Base-by-base conservation (phyloP, 2,329 filamentous ascomycete species). In the Colletotrichum tanaceti region DNA sequence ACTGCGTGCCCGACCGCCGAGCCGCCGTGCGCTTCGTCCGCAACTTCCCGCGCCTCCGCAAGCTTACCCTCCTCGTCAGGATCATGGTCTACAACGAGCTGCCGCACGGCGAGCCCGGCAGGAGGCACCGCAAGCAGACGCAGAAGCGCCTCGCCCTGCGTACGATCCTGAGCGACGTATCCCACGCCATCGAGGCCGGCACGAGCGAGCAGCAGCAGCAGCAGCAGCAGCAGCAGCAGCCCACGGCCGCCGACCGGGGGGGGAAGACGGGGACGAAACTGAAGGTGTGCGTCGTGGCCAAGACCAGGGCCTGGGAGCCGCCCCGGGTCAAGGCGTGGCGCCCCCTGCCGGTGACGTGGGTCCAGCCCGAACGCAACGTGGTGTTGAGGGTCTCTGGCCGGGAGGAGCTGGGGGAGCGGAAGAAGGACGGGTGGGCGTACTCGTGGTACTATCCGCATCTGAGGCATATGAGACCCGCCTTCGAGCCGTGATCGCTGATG, bases 231-330 rank as follows among this genome's bases (percentile, higher is more conserved):
- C n/a, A n/a, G n/a, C n/a, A n/a, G n/a, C n/a, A 1, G 13, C 39
- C 39, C 39, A 18, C 18, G 13, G 18, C 13, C 39, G 39, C 10
- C 13, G 13, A 35, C n/a, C n/a, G n/a, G n/a, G n/a, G n/a, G 13
- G 24, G 28, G 14, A 16, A 32, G 4, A 11, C 10, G 1, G 59
- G 63, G 58, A 43, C 3, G 14, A n/a, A 24, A 1, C 67, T 53
- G 11, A 64, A 68, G 11, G 39, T 70, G 6, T 28, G 67, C 5
- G 58, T 58, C 20, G 67, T 70, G 14, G 63, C 58, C 9, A 68
- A 39, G 58, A 70, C 67, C 0, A 41, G 20, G 20, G 68, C 53
- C 39, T 70, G 67, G 67, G 60, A 20, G n/a, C n/a, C 47, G 16
- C 47, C 58, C 14, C 16, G n/a, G 28, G 44, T 32, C 35, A 32